phyloP scores from a whole-genome alignment of 148 eudicot genomes.

The Rhododendron vialii region DNA sequence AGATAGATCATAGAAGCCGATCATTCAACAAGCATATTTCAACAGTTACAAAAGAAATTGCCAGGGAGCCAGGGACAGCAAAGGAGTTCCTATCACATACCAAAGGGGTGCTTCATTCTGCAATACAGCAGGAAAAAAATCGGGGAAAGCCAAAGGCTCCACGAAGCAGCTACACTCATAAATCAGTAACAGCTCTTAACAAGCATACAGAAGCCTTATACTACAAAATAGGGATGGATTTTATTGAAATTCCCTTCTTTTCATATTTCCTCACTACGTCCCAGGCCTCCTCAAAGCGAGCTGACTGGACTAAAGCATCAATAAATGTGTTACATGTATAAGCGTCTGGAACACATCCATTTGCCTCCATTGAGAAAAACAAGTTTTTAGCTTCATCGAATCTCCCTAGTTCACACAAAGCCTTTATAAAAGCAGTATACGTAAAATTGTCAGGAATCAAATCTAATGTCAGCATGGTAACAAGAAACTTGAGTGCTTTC shows the following conservation, averaged over 20 bases:
- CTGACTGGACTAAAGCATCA: slow-evolving; percentile 43
- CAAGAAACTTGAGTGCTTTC: slow-evolving; percentile 62
- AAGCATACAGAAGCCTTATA: not conserved
- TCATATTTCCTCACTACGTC: slow-evolving; percentile 41
- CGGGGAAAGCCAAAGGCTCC: not conserved
- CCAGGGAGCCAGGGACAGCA: not conserved
- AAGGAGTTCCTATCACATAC: slow-evolving; percentile 5
- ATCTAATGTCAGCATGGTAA: slow-evolving; percentile 63
- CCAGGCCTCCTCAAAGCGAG: slow-evolving; percentile 48
- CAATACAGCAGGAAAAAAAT: slow-evolving; percentile 6
- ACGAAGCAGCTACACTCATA: not conserved
- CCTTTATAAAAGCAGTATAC: slow-evolving; percentile 64
- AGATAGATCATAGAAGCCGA: not conserved
- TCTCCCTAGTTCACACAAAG: slow-evolving; percentile 60
- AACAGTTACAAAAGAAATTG: not conserved
- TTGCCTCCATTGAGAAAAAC: slow-evolving; percentile 67
- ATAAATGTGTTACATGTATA: slow-evolving; percentile 50
- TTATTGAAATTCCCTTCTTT: slow-evolving; percentile 34
- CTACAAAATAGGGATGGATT: slow-evolving; percentile 19
- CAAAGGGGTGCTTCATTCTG: not conserved
- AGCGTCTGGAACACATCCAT: slow-evolving; percentile 65
- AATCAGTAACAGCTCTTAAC: not conserved
- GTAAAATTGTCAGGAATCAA: slow-evolving; percentile 66
- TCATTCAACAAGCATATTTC: not conserved
- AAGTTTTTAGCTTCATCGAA: slow-evolving; percentile 54